Base-by-base conservation (phyloP, 2,329 filamentous ascomycete species). In the Epichloe brachyelytri region DNA sequence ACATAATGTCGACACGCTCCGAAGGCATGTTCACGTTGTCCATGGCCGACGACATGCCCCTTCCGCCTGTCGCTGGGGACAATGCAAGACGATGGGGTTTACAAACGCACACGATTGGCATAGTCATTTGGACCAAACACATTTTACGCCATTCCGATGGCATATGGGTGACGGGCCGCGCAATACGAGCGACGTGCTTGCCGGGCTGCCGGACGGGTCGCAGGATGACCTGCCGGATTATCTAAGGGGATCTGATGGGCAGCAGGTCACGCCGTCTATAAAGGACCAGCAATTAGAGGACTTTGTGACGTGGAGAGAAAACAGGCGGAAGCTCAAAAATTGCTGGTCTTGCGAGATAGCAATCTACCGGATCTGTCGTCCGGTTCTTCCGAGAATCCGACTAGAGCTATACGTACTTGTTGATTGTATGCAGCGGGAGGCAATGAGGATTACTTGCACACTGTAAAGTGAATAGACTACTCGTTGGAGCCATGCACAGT, bases 1-100 rank as follows among this genome's bases (percentile, higher is more conserved):
- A 44, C 78, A 82, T 48, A 84, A 84, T 58, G 63, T 82, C 51
- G 75, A 76, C 12, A 83, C 79, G 10, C 62, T 84, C 40, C 69
- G 74, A 22, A 68, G 65, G 51, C 80, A 84, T 55, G 63, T 83
- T 14, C 59, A 64, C 17, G 57, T 71, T 14, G 69, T 81, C 3
- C 80, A 84, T 59, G 67, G 56, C 4, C 30, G 8, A 50, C 30
- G 8, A 50, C 14, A 22, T 41, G 2, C n/a, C 45, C 34, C 51
- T 33, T 3, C 14, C 10, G 20, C 22, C 10, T 70, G 66, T 43
- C 51, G 52, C 0, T 70, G 68, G 68, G 62, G 59, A 7, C 59
- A 59, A 7, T 70, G 68, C 51, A 57, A 50, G 0, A 41, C 40
- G 19, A n/a, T 12, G 4, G n/a, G 19, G 14, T 22, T 33, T 45